Conservation (phyloP, 495 filamentous ascomycete genomes). For the Halenospora varia region DNA sequence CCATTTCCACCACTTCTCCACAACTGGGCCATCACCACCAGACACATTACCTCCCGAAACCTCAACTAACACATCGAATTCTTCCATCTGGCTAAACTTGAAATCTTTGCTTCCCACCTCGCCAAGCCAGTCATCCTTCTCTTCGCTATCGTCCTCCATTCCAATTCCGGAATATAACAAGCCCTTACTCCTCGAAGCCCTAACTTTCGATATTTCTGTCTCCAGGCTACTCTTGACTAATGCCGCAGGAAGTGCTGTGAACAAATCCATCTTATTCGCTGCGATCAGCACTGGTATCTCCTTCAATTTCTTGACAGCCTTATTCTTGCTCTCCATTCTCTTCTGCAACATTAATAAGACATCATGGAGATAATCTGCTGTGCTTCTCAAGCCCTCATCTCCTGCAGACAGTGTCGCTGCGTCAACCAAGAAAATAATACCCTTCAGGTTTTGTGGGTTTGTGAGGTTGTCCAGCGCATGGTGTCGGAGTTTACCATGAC, state of each 20-base stretch:
- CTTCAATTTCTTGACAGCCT: slow-evolving; percentile 51
- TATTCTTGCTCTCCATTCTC: slow-evolving; percentile 47
- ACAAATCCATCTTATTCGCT: slow-evolving; percentile 93
- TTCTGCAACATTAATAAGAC: slow-evolving; percentile 77
- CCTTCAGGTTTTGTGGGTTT: slow-evolving; percentile 54
- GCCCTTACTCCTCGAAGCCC: slow-evolving; percentile 73
- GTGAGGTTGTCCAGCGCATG: slow-evolving; percentile 44
- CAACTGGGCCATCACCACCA: slow-evolving; percentile 62
- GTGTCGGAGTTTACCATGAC: slow-evolving; percentile 87
- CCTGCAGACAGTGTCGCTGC: slow-evolving; percentile 60
- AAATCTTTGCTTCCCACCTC: slow-evolving; percentile 73
- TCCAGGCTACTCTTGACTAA: slow-evolving; percentile 76
- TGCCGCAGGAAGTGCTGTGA: slow-evolving; percentile 81
- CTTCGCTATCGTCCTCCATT: slow-evolving; percentile 45
- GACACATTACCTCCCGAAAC: slow-evolving; percentile 75
- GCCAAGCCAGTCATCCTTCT: slow-evolving; percentile 78
- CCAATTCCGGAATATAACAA: slow-evolving; percentile 71
- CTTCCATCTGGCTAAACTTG: slow-evolving; percentile 73
- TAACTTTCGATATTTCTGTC: slow-evolving; percentile 74
- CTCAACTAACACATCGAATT: slow-evolving; percentile 74
- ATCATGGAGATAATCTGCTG: slow-evolving; percentile 82
- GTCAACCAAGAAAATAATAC: slow-evolving; percentile 86
- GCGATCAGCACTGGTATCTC: slow-evolving; percentile 75
- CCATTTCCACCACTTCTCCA: slow-evolving; percentile 87
- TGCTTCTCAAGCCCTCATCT: slow-evolving; percentile 50